A percentile compares a stretch with the other conserved stretches of the same genome.
Conservation (phyloP, 2,329 filamentous ascomycete genomes). For the Gyromitra esculenta region DNA sequence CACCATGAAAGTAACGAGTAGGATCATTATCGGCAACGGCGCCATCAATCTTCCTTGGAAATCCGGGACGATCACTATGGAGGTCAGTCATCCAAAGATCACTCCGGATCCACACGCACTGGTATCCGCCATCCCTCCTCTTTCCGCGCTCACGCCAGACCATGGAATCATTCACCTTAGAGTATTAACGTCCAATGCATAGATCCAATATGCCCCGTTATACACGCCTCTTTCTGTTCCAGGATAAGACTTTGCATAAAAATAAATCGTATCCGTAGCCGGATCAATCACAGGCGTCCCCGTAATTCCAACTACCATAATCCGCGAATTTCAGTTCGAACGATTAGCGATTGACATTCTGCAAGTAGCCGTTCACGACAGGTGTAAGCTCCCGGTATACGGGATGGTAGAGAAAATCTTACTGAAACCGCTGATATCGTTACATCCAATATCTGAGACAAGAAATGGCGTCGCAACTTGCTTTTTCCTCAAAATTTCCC, state of each 20-base stretch:
- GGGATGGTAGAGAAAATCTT: constrained; percentile 64
- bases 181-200: constrained; percentile 60
- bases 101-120: background rate
- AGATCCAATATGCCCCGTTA: constrained; percentile 58
- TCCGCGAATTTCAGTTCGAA: background rate
- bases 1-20: constrained; percentile 65
- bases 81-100: background rate
- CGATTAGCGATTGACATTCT: background rate
- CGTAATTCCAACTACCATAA: constrained; percentile 60
- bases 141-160: background rate
- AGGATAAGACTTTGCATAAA: constrained; percentile 63
- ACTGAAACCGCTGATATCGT: constrained; percentile 51
- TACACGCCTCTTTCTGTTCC: constrained; percentile 57
- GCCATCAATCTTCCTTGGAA: constrained; percentile 65
- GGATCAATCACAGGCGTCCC: constrained; percentile 65
- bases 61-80: constrained; percentile 58
- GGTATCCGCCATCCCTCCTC: background rate
- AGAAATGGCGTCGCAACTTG: constrained; percentile 64
- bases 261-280: constrained; percentile 63
- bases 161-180: constrained; percentile 59
- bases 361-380: background rate
- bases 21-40: constrained; percentile 64
- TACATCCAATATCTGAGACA: constrained; percentile 64
- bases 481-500: constrained; percentile 60
- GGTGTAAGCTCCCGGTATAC: constrained; percentile 50